A percentile compares a stretch with the other conserved stretches of the same genome.
These are phyloP conservation scores for Phlebiopsis flavidoalba DNA, from an alignment of 768 basidiomycete genomes.

Conservation along the genomic window DNA sequence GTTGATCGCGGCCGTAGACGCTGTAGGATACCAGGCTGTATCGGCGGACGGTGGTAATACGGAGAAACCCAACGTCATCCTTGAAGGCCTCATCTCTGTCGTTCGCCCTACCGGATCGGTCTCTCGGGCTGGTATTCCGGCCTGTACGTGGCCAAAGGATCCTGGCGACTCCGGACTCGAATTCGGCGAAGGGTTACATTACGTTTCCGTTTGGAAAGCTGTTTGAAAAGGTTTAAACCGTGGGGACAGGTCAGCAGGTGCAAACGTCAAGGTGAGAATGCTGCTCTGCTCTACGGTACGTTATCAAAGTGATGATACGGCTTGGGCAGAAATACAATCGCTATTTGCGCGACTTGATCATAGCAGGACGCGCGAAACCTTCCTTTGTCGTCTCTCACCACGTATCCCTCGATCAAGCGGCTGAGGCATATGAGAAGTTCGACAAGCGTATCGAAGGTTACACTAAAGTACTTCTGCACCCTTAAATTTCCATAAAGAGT, in stretches of 20 bases:
- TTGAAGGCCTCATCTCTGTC: conserved; percentile 46
- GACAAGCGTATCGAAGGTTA: conserved; percentile 50
- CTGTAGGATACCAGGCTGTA: conserved; percentile 53
- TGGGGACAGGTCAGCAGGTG: conserved; percentile 55
- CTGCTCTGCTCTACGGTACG: too few species aligned
- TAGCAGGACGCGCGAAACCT: conserved; percentile 47
- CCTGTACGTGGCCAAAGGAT: conserved; percentile 50
- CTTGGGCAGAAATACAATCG: conserved; percentile 47
- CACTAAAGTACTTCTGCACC: conserved; percentile 47
- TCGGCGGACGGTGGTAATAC: conserved; percentile 48
- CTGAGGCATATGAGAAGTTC: conserved; percentile 49
- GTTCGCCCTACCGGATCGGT: conserved; percentile 50
- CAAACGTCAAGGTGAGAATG: conserved; percentile 49
- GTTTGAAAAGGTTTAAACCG: conserved; percentile 48
- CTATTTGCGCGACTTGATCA: conserved; percentile 50
- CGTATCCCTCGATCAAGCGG: conserved; percentile 41
- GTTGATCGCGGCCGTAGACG: conserved; percentile 51
- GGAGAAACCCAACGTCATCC: conserved; percentile 50
- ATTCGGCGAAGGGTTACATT: conserved; percentile 46
- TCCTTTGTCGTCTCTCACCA: conserved; percentile 53
- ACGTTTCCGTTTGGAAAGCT: conserved; percentile 48
- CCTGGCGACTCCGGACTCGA: conserved; percentile 53
- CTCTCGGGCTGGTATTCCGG: conserved; percentile 59
- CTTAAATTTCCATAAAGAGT: too few species aligned
- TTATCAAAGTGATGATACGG: background rate